Base-by-base conservation (phyloP, 805 yeast species). In the Tetrapisispora fleetii region DNA sequence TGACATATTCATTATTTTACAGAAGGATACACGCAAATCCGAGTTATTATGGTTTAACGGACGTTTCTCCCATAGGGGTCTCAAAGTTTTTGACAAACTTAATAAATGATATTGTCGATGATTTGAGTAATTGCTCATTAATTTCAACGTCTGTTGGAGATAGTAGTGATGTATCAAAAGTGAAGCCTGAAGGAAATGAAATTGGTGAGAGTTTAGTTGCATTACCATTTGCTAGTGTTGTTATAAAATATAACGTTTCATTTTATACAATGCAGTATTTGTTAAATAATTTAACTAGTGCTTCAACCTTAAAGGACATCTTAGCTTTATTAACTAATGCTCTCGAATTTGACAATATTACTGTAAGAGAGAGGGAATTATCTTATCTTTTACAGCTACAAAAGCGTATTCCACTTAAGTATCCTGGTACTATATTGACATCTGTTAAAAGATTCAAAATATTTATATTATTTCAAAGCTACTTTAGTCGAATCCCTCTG, bases 41-140 rank as follows among this genome's bases (percentile, higher is more conserved):
- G 3, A 80, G 93, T 50, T 93, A 77, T 61, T 93, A 93, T 60
- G 96, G 89, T n/a, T 76, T 87, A 8, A 71, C 70, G 38, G 85
- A 82, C 51, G 70, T 74, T 2, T 68, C 85, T 1, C 79, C 79
- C 40, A 65, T 75, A 30, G 95, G 95, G 0, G 63, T 91, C 7
- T 87, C 95, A 1, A 90, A 84, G 47, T 87, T 74, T 63, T 67
- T 93, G 39, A 89, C 97, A 0, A 96, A 89, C 43, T 60, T 88
- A 13, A 83, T 91, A 13, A 98, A 93, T 59, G 69, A 67, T 6
- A 72, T 86, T 0, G 58, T 91, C 52, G 73, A 72, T 32, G 95
- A 86, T 19, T 69, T 93, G 40, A 62, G 64, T 17, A 78, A 78
- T 1, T 76, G 80, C 0, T 78, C 78, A 32, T 58, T 90, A 50